phyloP scores from a whole-genome alignment of 2,329 filamentous ascomycete genomes.

The Trichoderma brevicompactum region DNA sequence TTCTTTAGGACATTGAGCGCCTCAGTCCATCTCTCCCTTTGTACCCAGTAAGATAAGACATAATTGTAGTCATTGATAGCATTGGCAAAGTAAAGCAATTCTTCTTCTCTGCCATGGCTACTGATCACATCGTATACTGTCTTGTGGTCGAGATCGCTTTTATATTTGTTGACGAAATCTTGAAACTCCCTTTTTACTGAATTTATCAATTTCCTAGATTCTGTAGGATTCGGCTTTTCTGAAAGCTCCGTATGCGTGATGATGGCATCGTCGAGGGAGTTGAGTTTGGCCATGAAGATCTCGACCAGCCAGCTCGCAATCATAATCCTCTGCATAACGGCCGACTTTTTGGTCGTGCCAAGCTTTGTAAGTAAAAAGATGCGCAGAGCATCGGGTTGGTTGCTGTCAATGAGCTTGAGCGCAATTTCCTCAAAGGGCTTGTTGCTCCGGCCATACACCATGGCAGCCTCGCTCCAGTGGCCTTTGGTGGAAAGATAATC shows the following conservation, averaged over 20 bases:
- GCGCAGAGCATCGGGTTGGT: slow-evolving; percentile 85
- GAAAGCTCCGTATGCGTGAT: slow-evolving; percentile 83
- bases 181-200: slow-evolving; percentile 78
- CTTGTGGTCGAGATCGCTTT: slow-evolving; percentile 83
- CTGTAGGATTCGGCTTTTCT: slow-evolving; percentile 70
- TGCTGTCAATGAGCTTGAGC: slow-evolving; percentile 84
- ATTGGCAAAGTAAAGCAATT: slow-evolving; percentile 88
- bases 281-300: slow-evolving; percentile 96
- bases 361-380: slow-evolving; percentile 90
- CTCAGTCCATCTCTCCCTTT: slow-evolving; percentile 88
- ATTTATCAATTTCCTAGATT: slow-evolving; percentile 73
- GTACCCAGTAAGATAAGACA: slow-evolving; percentile 95
- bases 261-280: slow-evolving; percentile 91
- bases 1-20: slow-evolving; percentile 87
- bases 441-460: slow-evolving; percentile 90
- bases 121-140: slow-evolving; percentile 96
- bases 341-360: slow-evolving; percentile 76
- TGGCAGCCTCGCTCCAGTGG: slow-evolving; percentile 82
- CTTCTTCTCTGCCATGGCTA: slow-evolving; percentile 91
- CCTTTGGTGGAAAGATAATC: slow-evolving; percentile 84
- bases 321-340: slow-evolving; percentile 92
- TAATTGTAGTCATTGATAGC: slow-evolving; percentile 91
- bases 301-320: slow-evolving; percentile 94
- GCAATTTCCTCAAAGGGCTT: slow-evolving; percentile 98
- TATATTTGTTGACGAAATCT: slow-evolving; percentile 85